phyloP scores from a whole-genome alignment of 352 stramenopile genomes.

The Globisporangium nodosum region DNA sequence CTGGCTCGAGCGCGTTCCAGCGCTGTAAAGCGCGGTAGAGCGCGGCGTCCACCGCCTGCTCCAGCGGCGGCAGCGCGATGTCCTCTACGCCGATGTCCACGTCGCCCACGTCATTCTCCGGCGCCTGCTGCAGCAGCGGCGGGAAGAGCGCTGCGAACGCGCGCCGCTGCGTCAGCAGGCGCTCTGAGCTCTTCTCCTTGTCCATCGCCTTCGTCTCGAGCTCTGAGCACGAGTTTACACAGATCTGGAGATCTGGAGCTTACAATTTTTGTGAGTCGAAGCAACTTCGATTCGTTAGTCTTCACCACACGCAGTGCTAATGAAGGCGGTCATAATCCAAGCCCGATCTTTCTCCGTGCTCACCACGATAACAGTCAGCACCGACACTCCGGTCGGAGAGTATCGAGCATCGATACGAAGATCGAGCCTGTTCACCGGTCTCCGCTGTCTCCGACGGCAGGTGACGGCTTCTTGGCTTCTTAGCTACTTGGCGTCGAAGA shows the following conservation, averaged over 20 bases:
- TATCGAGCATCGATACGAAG: no score
- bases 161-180: background rate
- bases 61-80: constrained; percentile 38
- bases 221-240: no score
- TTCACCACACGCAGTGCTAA: no score
- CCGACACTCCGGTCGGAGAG: no score
- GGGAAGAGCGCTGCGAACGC: constrained; percentile 43
- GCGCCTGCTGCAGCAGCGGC: constrained; percentile 19
- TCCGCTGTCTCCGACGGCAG: constrained; percentile 5
- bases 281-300: no score
- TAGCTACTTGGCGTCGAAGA: background rate
- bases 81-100: constrained; percentile 57
- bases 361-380: no score
- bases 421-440: background rate
- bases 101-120: constrained; percentile 6
- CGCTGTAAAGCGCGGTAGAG: constrained; percentile 51
- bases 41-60: constrained; percentile 46
- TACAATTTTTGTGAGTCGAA: no score
- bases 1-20: constrained; percentile 58
- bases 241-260: no score
- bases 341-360: no score
- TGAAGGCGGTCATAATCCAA: no score
- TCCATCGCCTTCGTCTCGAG: no score
- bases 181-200: no score
- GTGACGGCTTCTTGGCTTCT: background rate